Evolutionary conservation across 257 asterid genomes (phyloP).

Genomic region (Cynanchum wilfordii): DNA sequence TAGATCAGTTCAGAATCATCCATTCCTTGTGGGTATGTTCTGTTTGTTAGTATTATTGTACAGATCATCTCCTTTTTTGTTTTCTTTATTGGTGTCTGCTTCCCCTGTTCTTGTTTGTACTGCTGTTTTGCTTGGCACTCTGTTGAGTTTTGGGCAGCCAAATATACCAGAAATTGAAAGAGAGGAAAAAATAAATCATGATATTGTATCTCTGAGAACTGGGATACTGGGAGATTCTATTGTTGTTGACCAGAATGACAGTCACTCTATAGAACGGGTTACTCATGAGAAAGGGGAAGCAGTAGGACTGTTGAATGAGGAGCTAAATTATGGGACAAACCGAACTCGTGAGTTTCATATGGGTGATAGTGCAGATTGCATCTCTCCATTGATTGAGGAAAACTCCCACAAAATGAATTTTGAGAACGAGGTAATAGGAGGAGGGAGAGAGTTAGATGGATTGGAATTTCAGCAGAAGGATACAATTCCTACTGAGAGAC

Average conservation of each 20-base stretch:
- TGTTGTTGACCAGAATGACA: conserved; percentile 44
- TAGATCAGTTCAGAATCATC: conserved; percentile 64
- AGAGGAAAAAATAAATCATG: conserved; percentile 45
- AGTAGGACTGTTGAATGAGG: conserved; percentile 20
- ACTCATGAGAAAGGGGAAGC: conserved; percentile 27
- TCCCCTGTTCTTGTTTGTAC: conserved; percentile 88
- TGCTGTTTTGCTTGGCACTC: conserved; percentile 79
- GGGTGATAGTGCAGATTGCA: conserved; percentile 30
- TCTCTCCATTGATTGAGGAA: conserved; percentile 35
- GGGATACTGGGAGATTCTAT: conserved; percentile 34
- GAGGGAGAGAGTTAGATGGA: conserved; percentile 9
- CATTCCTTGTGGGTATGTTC: conserved; percentile 59
- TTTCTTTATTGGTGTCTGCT: conserved; percentile 63
- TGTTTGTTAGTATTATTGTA: conserved; percentile 61
- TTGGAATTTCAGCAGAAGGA: conserved; percentile 7
- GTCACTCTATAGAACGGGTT: conserved; percentile 41
- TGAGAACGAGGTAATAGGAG: conserved; percentile 26
- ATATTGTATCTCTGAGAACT: conserved; percentile 31
- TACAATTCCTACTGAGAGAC: conserved; percentile 32
- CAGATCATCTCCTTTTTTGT: conserved; percentile 66
- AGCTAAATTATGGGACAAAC: conserved; percentile 7
- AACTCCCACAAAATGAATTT: conserved; percentile 32
- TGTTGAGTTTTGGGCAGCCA: conserved; percentile 77
- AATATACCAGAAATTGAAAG: conserved; percentile 68
- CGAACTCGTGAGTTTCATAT: conserved; percentile 24